phyloP scores from a whole-genome alignment of 2,329 filamentous ascomycete genomes.

The Nemania bipapillata region DNA sequence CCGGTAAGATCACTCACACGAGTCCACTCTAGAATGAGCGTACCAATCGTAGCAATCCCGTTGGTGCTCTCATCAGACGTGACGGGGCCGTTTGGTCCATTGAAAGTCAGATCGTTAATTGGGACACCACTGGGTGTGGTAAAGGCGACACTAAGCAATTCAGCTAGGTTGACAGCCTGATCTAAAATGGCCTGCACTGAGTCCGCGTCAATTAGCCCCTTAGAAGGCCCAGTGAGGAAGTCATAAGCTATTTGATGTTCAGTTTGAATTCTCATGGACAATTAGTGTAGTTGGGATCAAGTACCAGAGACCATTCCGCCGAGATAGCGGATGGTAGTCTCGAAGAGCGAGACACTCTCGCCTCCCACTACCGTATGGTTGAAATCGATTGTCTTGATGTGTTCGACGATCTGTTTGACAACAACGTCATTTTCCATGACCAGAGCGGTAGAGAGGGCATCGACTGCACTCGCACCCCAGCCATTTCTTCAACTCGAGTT shows the following conservation, averaged over 20 bases:
- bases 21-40: conserved; percentile 85
- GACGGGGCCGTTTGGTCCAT: conserved; percentile 40
- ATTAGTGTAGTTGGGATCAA: conserved; percentile 17
- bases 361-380: conserved; percentile 63
- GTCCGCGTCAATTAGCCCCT: conserved; percentile 58
- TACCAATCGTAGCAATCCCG: conserved; percentile 79
- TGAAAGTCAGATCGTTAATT: conserved; percentile 70
- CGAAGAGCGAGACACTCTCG: conserved; percentile 76
- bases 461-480: conserved; percentile 86
- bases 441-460: conserved; percentile 81
- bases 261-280: conserved; percentile 27
- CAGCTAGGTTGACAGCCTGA: conserved; percentile 75
- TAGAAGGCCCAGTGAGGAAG: conserved; percentile 74
- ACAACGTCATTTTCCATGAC: conserved; percentile 77
- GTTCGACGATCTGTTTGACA: conserved; percentile 75
- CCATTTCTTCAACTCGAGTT: conserved; percentile 68
- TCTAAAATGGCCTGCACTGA: conserved; percentile 69
- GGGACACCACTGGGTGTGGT: conserved; percentile 80
- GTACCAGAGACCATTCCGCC: conserved; percentile 80
- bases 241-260: conserved; percentile 65
- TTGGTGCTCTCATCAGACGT: conserved; percentile 62
- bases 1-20: conserved; percentile 79
- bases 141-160: conserved; percentile 81
- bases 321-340: conserved; percentile 89
- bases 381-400: conserved; percentile 78